A percentile compares a stretch with the other conserved stretches of the same genome.
phyloP scores from a whole-genome alignment of 106 monocot genomes.

The Allium sativum region DNA sequence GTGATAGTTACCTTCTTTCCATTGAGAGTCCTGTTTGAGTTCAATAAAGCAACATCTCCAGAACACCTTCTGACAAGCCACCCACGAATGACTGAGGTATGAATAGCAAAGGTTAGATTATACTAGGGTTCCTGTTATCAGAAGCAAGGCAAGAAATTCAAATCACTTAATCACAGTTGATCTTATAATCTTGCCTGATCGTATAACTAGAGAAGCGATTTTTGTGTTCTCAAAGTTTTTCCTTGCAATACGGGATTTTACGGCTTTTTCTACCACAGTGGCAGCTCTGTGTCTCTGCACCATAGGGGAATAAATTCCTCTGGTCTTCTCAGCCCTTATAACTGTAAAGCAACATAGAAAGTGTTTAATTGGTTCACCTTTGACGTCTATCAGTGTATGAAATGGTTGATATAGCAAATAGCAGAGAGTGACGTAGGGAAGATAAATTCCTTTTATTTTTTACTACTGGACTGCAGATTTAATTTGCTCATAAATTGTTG shows the following conservation, averaged over 20 bases:
- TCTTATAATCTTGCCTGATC: constrained; percentile 65
- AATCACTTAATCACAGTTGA: not conserved
- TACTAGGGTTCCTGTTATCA: not conserved
- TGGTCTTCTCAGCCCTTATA: constrained; percentile 59
- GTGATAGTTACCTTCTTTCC: constrained; percentile 40
- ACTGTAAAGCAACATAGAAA: constrained; percentile 41
- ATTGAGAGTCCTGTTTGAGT: constrained; percentile 17
- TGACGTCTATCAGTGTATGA: too few species aligned
- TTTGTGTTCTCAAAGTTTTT: constrained; percentile 38
- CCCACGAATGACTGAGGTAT: constrained; percentile 62
- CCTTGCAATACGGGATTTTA: constrained; percentile 39
- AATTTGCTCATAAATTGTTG: too few species aligned
- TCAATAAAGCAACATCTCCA: constrained; percentile 35
- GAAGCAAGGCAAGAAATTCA: too few species aligned
- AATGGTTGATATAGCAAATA: too few species aligned
- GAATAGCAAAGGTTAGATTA: not conserved
- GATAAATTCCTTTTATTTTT: too few species aligned
- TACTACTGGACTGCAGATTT: too few species aligned
- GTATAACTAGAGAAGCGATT: constrained; percentile 62
- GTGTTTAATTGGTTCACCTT: too few species aligned
- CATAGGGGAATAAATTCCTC: constrained; percentile 37
- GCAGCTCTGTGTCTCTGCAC: constrained; percentile 58
- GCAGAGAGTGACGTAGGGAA: too few species aligned
- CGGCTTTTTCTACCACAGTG: constrained; percentile 43
- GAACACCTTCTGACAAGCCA: constrained; percentile 73